A percentile compares a stretch with the other conserved stretches of the same genome.
phyloP scores from a whole-genome alignment of 2,329 filamentous ascomycete species.

The Pyricularia pennisetigena region DNA sequence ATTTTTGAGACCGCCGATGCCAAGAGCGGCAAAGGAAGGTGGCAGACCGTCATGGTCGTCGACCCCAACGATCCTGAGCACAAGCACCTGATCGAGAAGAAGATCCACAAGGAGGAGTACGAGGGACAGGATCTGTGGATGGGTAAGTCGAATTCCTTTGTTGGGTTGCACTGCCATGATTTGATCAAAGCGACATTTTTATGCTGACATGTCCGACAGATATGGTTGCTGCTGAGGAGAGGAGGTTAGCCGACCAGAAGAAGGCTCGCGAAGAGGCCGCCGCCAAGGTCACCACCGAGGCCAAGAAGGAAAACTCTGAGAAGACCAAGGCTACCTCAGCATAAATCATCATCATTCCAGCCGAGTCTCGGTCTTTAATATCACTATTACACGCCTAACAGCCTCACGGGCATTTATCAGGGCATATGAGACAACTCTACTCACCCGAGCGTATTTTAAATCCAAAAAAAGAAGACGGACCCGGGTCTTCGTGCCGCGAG shows the following conservation, averaged over 20 bases:
- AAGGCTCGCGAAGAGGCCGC: slow-evolving; percentile 20
- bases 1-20: slow-evolving; percentile 75
- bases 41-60: slow-evolving; percentile 74
- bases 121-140: slow-evolving; percentile 90
- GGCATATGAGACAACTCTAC: not conserved
- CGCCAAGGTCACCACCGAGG: not conserved
- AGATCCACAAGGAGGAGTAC: slow-evolving; percentile 78
- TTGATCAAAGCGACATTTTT: not conserved
- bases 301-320: not conserved
- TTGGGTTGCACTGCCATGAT: not conserved
- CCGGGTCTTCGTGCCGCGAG: not conserved
- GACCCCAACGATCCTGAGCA: slow-evolving; percentile 77
- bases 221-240: slow-evolving; percentile 76
- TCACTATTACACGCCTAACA: not conserved
- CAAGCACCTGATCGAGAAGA: slow-evolving; percentile 77
- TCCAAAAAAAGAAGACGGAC: not conserved
- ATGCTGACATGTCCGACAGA: slow-evolving; percentile 33
- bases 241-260: slow-evolving; percentile 34
- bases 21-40: slow-evolving; percentile 63
- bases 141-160: slow-evolving; percentile 38
- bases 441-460: not conserved
- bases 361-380: not conserved
- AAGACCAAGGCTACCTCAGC: not conserved
- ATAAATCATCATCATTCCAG: not conserved
- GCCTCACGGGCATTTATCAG: not conserved